phyloP scores from a whole-genome alignment of 352 stramenopile species.

The Phytophthora foliorum region DNA sequence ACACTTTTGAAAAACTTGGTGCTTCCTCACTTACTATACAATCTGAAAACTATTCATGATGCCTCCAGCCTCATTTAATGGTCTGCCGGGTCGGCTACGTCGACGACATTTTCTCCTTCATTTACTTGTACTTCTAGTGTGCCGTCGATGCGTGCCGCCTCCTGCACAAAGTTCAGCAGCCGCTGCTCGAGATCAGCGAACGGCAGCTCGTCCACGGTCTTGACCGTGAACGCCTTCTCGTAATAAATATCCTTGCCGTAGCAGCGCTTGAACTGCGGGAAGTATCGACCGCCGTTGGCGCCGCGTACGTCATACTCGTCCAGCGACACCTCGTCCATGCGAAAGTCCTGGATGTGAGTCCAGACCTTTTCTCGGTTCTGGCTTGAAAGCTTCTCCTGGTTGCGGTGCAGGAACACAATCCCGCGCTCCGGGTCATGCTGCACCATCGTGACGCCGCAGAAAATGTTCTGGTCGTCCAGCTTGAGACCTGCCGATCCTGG shows the following conservation, averaged over 20 bases:
- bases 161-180: slow-evolving; percentile 51
- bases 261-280: slow-evolving; percentile 65
- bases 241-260: slow-evolving; percentile 81
- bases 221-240: slow-evolving; percentile 62
- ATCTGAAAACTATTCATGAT: slow-evolving; percentile 9
- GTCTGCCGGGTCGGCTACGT: slow-evolving; percentile 25
- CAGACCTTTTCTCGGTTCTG: slow-evolving; percentile 52
- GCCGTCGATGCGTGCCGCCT: slow-evolving; percentile 47
- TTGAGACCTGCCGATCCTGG: slow-evolving; percentile 58
- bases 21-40: slow-evolving; percentile 35
- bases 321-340: slow-evolving; percentile 36
- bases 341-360: slow-evolving; percentile 65
- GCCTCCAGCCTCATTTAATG: slow-evolving; percentile 7
- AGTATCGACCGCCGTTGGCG: slow-evolving; percentile 65
- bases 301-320: slow-evolving; percentile 67
- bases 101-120: slow-evolving; percentile 24
- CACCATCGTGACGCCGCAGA: slow-evolving; percentile 79
- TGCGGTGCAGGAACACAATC: slow-evolving; percentile 74
- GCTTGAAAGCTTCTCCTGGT: slow-evolving; percentile 62
- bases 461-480: slow-evolving; percentile 54
- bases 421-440: slow-evolving; percentile 60
- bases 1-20: neutral
- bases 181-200: slow-evolving; percentile 56
- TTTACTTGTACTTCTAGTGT: slow-evolving; percentile 23
- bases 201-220: slow-evolving; percentile 45